A percentile compares a stretch with the other conserved stretches of the same genome.
Evolutionary conservation across 179 eudicot genomes (phyloP).

Genomic region (Carnegiea gigantea): DNA sequence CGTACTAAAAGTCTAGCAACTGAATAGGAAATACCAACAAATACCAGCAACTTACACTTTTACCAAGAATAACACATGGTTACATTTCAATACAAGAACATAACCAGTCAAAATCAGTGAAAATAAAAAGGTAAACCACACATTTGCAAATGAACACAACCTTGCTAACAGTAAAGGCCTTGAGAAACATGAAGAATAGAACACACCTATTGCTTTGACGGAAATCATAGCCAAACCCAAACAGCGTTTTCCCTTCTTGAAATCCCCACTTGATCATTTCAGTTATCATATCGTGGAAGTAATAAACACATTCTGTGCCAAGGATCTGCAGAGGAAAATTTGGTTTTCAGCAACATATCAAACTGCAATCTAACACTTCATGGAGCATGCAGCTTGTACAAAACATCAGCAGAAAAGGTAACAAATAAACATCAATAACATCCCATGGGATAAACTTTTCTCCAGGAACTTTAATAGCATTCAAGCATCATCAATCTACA

Average conservation of each 20-base stretch:
- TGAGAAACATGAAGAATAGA: neutral
- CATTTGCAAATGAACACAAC: neutral
- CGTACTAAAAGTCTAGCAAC: neutral
- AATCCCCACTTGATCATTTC: slow-evolving; percentile 93
- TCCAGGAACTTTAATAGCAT: neutral
- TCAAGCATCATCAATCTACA: neutral
- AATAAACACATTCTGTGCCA: slow-evolving; percentile 73
- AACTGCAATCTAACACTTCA: neutral
- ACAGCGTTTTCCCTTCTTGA: slow-evolving; percentile 91
- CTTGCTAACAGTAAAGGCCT: neutral
- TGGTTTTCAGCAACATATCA: neutral
- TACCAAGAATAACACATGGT: neutral
- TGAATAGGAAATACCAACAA: neutral
- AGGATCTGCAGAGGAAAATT: slow-evolving; percentile 50
- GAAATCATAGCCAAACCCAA: slow-evolving; percentile 99
- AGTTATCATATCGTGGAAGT: slow-evolving; percentile 93
- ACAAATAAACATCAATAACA: neutral
- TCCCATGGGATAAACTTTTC: neutral
- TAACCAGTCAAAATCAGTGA: neutral
- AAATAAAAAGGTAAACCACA: neutral
- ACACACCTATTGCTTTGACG: slow-evolving; percentile 94
- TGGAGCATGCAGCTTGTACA: neutral
- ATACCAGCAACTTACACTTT: neutral
- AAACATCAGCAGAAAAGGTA: slow-evolving; percentile 1
- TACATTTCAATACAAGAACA: neutral